Evolutionary conservation across 495 filamentous ascomycete genomes (phyloP).

Genomic region (Thermothielavioides terrestris): DNA sequence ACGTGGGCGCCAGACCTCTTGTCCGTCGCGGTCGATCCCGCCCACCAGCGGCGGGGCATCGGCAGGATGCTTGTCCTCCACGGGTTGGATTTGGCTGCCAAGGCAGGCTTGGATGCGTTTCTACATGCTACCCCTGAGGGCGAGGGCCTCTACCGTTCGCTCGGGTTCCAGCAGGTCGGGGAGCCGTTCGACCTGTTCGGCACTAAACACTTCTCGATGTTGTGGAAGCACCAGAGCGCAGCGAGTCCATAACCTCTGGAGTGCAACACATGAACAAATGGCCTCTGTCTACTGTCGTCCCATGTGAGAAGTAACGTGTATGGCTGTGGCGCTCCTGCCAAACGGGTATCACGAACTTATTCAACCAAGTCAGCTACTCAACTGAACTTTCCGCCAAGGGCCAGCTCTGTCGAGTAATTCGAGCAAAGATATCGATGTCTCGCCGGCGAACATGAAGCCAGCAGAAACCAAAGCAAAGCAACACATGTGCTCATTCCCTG

Average conservation of each 20-base stretch:
- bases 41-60: conserved; percentile 17
- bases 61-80: conserved; percentile 19
- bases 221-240: conserved; percentile 9
- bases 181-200: neutral
- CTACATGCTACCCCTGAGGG: conserved; percentile 16
- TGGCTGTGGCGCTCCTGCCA: too few species aligned
- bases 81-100: conserved; percentile 13
- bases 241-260: too few species aligned
- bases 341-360: too few species aligned
- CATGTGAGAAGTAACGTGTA: too few species aligned
- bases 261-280: too few species aligned
- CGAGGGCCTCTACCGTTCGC: conserved; percentile 9
- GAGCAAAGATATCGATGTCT: too few species aligned
- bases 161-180: conserved; percentile 12
- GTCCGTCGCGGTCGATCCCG: conserved; percentile 15
- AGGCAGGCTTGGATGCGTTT: conserved; percentile 8
- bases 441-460: too few species aligned
- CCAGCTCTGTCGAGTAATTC: too few species aligned
- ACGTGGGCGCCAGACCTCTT: conserved; percentile 11
- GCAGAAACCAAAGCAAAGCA: too few species aligned
- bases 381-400: too few species aligned
- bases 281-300: too few species aligned
- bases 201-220: conserved; percentile 9
- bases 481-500: neutral
- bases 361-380: too few species aligned